Evolutionary conservation across 139 green algal genomes (phyloP).

Genomic region (Asterochloris erici): DNA sequence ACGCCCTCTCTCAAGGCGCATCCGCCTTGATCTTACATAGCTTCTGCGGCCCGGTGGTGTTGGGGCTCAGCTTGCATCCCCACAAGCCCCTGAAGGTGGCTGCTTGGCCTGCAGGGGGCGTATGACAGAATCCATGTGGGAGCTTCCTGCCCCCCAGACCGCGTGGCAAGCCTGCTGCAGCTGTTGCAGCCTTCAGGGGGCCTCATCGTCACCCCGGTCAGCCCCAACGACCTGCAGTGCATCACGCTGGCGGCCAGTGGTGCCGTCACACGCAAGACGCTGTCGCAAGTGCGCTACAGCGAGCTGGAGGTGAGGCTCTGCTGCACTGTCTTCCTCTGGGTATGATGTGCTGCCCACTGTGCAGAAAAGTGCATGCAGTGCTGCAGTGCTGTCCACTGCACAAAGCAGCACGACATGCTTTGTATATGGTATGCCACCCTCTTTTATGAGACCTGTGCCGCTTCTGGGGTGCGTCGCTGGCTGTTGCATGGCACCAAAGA

Average conservation of each 20-base stretch:
- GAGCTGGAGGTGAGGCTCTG: slow-evolving; percentile 44
- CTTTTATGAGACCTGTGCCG: too few species aligned
- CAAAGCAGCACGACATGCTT: too few species aligned
- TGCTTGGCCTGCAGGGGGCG: slow-evolving; percentile 14
- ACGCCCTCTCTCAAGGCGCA: too few species aligned
- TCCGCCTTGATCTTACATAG: not conserved
- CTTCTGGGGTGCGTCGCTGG: too few species aligned
- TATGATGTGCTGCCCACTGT: not conserved
- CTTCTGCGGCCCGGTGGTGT: not conserved
- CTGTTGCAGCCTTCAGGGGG: slow-evolving; percentile 45
- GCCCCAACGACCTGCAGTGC: slow-evolving; percentile 40
- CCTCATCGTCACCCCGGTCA: slow-evolving; percentile 41
- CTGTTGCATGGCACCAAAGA: too few species aligned
- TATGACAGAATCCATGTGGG: slow-evolving; percentile 65
- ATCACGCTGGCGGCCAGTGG: slow-evolving; percentile 34
- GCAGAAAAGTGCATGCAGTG: not conserved
- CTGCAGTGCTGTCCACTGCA: too few species aligned
- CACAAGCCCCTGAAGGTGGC: too few species aligned
- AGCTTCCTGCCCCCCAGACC: slow-evolving; percentile 40
- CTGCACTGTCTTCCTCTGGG: not conserved
- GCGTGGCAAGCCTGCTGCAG: slow-evolving; percentile 31
- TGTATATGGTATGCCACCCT: too few species aligned
- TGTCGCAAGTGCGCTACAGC: slow-evolving; percentile 60
- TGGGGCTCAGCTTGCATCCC: too few species aligned
- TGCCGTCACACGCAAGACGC: slow-evolving; percentile 24